A percentile compares a stretch with the other conserved stretches of the same genome.
Conservation (phyloP, 2,329 filamentous ascomycete genomes). For the Ophiostoma tasmaniense region DNA sequence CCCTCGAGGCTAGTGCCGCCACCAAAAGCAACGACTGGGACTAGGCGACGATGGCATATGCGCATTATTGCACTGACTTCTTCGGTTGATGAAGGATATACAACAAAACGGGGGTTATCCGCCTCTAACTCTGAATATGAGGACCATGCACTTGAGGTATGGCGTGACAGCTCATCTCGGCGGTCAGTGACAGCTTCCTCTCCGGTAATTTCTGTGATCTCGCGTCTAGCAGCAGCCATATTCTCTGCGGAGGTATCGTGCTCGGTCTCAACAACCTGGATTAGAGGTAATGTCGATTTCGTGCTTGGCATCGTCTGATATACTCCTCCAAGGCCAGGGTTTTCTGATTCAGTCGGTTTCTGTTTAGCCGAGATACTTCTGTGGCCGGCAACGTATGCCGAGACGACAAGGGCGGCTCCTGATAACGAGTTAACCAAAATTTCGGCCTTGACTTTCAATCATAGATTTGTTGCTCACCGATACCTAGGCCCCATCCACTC, state of each 20-base stretch:
- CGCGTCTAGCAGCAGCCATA: conserved; percentile 59
- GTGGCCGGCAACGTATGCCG: not conserved
- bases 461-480: not conserved
- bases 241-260: conserved; percentile 47
- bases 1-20: conserved; percentile 87
- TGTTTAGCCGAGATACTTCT: not conserved
- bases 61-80: conserved; percentile 85
- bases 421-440: not conserved
- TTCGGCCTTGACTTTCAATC: not conserved
- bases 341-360: not conserved
- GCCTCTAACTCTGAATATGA: conserved; percentile 37
- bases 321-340: not conserved
- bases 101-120: conserved; percentile 54
- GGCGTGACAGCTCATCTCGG: conserved; percentile 44
- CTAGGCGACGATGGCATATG: conserved; percentile 68
- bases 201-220: conserved; percentile 56
- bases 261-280: conserved; percentile 37
- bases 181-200: conserved; percentile 56
- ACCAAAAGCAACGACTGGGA: conserved; percentile 80
- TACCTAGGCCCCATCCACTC: not conserved
- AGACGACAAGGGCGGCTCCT: not conserved
- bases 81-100: conserved; percentile 69
- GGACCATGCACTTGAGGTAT: conserved; percentile 56
- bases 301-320: not conserved
- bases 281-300: conserved; percentile 25